Conservation (phyloP, 768 basidiomycete genomes). For the Agrocybe chaxingu region DNA sequence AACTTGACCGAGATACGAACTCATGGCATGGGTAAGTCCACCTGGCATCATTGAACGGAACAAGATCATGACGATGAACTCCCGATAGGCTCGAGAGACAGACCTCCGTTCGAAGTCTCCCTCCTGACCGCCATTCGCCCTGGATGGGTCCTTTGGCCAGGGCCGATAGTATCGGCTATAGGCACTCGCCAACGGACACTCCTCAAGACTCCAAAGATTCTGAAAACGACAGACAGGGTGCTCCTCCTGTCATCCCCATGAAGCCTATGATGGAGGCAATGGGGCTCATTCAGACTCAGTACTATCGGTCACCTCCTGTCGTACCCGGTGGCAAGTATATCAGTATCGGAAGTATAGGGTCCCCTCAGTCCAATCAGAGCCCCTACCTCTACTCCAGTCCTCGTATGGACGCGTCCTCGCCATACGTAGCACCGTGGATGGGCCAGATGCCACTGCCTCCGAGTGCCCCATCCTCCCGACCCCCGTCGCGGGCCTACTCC, state of each 20-base stretch:
- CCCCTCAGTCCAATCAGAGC: conserved; percentile 19
- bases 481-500: conserved; percentile 18
- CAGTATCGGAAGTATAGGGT: conserved; percentile 16
- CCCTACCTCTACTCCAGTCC: conserved; percentile 27
- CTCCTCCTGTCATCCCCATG: conserved; percentile 30
- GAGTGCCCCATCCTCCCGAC: conserved; percentile 16
- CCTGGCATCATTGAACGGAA: background rate
- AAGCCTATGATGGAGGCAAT: conserved; percentile 27
- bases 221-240: conserved; percentile 29
- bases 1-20: conserved; percentile 25
- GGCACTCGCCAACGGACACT: conserved; percentile 9
- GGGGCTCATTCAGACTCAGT: conserved; percentile 20
- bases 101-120: conserved; percentile 22
- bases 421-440: conserved; percentile 31
- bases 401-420: conserved; percentile 18
- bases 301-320: conserved; percentile 20
- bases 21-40: conserved; percentile 43
- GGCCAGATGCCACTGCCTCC: conserved; percentile 15
- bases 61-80: background rate
- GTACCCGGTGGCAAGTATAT: conserved; percentile 20
- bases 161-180: conserved; percentile 21
- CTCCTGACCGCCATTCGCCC: conserved; percentile 30
- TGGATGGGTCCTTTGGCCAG: conserved; percentile 40
- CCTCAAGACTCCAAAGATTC: conserved; percentile 19
- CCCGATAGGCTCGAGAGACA: conserved; percentile 29